Base-by-base conservation (phyloP, 345 rosid genomes). In the Pistacia atlantica region DNA sequence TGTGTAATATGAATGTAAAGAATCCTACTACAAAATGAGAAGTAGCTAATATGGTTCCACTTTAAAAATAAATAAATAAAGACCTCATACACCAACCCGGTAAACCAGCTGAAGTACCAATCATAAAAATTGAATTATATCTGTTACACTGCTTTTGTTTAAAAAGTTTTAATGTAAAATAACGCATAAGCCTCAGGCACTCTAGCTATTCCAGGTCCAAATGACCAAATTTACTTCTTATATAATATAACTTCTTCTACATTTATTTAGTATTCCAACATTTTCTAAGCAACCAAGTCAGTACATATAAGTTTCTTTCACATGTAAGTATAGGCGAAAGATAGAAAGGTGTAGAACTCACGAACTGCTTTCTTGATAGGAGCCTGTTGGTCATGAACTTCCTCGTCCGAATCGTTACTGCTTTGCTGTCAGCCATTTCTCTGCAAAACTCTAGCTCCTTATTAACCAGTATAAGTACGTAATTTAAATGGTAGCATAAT, bases 361-460 rank as follows among this genome's bases (percentile, higher is more conserved):
- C 90, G 67, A 85, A 87, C 48, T 87, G 87, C 79, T 87, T 85
- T 82, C 89, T 84, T 4, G 89, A 87, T 33, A 87, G 89, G 17
- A 87, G 87, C 69, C 89, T 75, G 83, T 85, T 87, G 49, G 87
- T 85, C 90, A 85, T 87, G 82, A 87, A 87, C 82, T 87, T 85
- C 75, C 90, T 80, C 14, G 88, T 85, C 33, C 87, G 67, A 18
- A 87, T 83, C 8, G 88, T 87, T 20, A 87, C 83, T 1, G 88
- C 90, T 76, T 87, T 87, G 63, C 37, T 38, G 61, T 87, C 90
- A 56, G 88, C 84, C 90, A 87, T 87, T 62, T 73, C 64, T 67
- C 67, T 71, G 38, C 20, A 54, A 3, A 67, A 11, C 8, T 2
- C 14, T 25, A 28, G 16, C 11, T 25, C 12, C 2, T 11, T 60